phyloP scores from a whole-genome alignment of 352 stramenopile species.

The Thraustochytrium striatum region DNA sequence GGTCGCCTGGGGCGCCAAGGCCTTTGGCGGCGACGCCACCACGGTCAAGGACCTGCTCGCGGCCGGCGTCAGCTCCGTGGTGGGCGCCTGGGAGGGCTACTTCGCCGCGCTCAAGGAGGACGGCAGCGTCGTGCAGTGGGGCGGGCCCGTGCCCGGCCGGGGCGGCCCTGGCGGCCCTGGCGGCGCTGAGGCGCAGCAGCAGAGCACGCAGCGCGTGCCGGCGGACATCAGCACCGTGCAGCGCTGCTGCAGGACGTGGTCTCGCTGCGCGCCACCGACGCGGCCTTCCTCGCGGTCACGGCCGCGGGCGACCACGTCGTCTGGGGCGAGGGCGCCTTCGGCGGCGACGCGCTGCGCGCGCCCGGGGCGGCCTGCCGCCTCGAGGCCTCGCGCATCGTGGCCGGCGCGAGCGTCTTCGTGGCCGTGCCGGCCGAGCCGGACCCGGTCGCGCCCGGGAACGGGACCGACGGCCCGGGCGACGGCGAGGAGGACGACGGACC shows the following conservation, averaged over 20 bases:
- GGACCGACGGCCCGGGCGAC: no score
- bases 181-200: not conserved
- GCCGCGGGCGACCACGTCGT: not conserved
- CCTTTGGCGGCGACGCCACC: not conserved
- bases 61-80: constrained; percentile 2
- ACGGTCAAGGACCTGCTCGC: not conserved
- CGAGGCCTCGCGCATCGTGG: no score
- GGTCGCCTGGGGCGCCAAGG: constrained; percentile 8
- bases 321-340: constrained; percentile 23
- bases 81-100: constrained; percentile 3
- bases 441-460: no score
- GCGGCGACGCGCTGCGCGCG: no score
- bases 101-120: constrained; percentile 30
- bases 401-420: no score
- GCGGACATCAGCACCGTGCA: not conserved
- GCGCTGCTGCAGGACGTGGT: not conserved
- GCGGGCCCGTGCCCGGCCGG: constrained; percentile 4
- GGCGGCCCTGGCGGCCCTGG: not conserved
- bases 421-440: no score
- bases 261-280: not conserved
- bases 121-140: constrained; percentile 23
- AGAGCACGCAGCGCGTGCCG: not conserved
- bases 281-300: constrained; percentile 20
- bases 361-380: no score
- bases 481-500: no score